Evolutionary conservation across 1,284 basidiomycete species (phyloP).

Genomic region (Cutaneotrichosporon curvatum): DNA sequence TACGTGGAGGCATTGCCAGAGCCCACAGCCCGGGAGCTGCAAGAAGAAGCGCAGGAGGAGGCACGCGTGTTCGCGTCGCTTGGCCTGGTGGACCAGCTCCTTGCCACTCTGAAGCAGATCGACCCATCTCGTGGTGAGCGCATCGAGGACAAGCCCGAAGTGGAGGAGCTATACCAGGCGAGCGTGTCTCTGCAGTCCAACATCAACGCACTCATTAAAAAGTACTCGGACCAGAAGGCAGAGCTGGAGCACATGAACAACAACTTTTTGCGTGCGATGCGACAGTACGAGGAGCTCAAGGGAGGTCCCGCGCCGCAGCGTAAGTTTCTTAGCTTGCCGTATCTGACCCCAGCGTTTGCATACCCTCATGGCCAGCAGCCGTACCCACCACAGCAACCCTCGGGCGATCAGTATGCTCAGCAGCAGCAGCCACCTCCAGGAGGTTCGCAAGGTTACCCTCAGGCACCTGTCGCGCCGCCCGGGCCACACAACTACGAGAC

Average conservation of each 20-base stretch:
- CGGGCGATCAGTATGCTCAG: constrained; percentile 13
- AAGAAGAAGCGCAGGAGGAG: constrained; percentile 80
- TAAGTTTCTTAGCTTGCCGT: background rate
- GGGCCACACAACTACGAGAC: background rate
- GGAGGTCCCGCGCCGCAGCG: constrained; percentile 17
- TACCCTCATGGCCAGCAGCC: constrained; percentile 2
- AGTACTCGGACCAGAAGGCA: constrained; percentile 81
- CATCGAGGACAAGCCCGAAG: constrained; percentile 87
- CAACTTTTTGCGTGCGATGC: constrained; percentile 44
- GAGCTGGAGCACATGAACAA: constrained; percentile 48
- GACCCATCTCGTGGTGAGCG: constrained; percentile 70
- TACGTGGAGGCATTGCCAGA: constrained; percentile 92
- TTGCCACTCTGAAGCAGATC: constrained; percentile 69
- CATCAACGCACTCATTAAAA: constrained; percentile 93
- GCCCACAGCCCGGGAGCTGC: constrained; percentile 68
- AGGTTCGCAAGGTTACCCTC: too few species aligned
- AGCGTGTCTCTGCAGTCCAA: constrained; percentile 84
- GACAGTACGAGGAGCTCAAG: constrained; percentile 43
- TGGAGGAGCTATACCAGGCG: constrained; percentile 83
- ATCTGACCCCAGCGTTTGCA: background rate
- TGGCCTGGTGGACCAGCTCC: constrained; percentile 74
- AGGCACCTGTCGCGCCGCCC: too few species aligned
- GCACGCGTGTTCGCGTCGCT: constrained; percentile 57
- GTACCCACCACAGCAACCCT: constrained; percentile 6
- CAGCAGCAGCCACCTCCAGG: too few species aligned